Base-by-base conservation (phyloP, 2,329 filamentous ascomycete genomes). In the Paecilomyces dactylethromorphus region DNA sequence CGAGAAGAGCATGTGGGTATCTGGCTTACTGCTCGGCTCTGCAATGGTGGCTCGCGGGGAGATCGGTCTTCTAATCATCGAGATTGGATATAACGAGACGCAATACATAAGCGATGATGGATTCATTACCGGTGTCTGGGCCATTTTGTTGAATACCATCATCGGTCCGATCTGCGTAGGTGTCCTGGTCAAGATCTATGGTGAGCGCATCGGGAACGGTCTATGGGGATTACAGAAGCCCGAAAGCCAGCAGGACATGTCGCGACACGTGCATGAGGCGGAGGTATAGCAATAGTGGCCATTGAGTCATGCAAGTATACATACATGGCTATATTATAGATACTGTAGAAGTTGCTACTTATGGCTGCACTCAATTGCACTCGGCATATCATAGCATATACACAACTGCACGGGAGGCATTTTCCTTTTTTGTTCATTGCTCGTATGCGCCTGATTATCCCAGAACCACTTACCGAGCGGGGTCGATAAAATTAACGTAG, bases 61-160 rank as follows among this genome's bases (percentile, higher is more conserved):
- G 54, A 72, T 72, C 49, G 69, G 69, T 1, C 65, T 71, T 3
- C 53, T 72, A 32, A 70, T 71, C 15, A 69, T 71, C 15, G 69
- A 72, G 52, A 66, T 72, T 7, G 69, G 69, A 3, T 67, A 69
- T 24, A 72, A 72, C 7, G 61, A 69, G 35, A 70, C 69, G 1
- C 69, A 71, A 32, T 76, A 78, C 1, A 76, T 81, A 21, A 75
- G 80, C 26, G 60, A 69, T 18, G 67, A 66, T 0, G 67, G 63
- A 0, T 69, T 69, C 24, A 66, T 68, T 29, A 68, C 69, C 12
- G 68, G 62, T 0, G 65, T 72, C 0, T 72, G 70, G 70, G 70
- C 70, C 0, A 72, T 72, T 49, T 60, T 72, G 11, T 58, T 72
- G 1, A 72, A 72, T 50, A 72, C 70, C 3, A 71, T 72, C 8